These are phyloP conservation scores for Dryas integrifolia DNA, from an alignment of 331 rosid species.

Conservation along the genomic window DNA sequence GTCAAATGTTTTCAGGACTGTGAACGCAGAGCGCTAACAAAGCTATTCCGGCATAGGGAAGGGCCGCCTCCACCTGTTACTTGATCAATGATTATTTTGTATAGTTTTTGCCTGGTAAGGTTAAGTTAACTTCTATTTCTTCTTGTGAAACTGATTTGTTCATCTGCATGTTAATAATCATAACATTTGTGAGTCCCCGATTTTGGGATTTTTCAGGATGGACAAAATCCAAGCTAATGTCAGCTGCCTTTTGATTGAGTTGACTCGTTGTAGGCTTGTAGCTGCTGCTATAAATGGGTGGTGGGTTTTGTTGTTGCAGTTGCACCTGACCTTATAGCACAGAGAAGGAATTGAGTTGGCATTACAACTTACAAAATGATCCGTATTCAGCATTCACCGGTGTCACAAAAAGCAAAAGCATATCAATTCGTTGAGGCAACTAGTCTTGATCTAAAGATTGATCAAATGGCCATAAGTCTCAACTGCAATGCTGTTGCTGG, in stretches of 20 bases:
- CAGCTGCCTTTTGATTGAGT: not conserved
- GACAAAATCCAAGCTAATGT: not conserved
- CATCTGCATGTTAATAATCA: too few species aligned
- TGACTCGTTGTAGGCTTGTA: too few species aligned
- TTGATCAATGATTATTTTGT: slow-evolving; percentile 27
- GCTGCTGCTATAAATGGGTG: not conserved
- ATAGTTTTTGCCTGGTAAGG: slow-evolving; percentile 26
- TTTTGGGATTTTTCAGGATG: not conserved
- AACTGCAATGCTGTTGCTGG: not conserved
- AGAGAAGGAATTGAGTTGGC: not conserved
- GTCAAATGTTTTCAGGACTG: slow-evolving; percentile 68
- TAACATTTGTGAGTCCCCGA: not conserved
- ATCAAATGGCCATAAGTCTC: not conserved
- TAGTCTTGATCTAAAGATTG: not conserved
- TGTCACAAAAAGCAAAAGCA: too few species aligned
- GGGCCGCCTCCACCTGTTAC: slow-evolving; percentile 41
- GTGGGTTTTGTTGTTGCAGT: not conserved
- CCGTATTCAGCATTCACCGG: too few species aligned
- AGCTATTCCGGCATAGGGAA: slow-evolving; percentile 73
- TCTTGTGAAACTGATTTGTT: slow-evolving; percentile 6
- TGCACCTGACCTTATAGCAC: not conserved
- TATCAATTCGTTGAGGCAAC: too few species aligned
- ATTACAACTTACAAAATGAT: not conserved
- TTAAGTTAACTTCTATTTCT: slow-evolving; percentile 15
- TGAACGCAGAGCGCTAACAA: slow-evolving; percentile 80